Evolutionary conservation across 805 yeast species (phyloP), one percentile per base, ranked within the genome.

Genomic region (Starmerella bombi): DNA sequence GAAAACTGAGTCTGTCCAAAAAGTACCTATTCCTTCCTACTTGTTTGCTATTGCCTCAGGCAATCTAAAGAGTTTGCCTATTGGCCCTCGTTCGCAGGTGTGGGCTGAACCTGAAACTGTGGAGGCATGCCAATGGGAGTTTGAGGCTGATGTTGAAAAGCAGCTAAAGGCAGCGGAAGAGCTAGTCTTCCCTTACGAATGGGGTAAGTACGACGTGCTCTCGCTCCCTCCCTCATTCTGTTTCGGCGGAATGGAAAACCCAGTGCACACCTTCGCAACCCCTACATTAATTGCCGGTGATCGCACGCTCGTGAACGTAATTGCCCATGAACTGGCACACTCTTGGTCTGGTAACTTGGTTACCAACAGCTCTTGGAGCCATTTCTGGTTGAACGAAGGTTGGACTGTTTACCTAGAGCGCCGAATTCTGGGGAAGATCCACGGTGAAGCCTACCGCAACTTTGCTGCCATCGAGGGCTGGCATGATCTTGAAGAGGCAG

Each of bases 181-280:
- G 20, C 63, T 82, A 33, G 77, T 82, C 15, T 82, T 77, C 54
- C 71, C 74, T 2, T 85, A 85, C 59, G 91, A 82, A 54, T 85
- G 94, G 94, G 70, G 72, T 42, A 75, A 74, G 29, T 85, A 79
- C 58, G 86, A 84, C 55, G 80, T 83, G 23, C 66, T 85, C 31
- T 75, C 85, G 25, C 71, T 84, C 48, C 94, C 93, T 2, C 71
- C 77, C 40, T 72, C 74, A 2, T 73, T 72, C 61, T 93, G 94
- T 3, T 85, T 81, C 54, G 94, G 94, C 47, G 95, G 95, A 40
- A 85, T 85, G 94, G 94, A 85, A 62, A 82, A 83, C 55, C 93
- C 94, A 45, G 83, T 84, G 55, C 75, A 83, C 59, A 83, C 94
- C 1, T 83, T 83, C 61, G 86, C 85, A 7, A 83, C 94, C 0